Percentiles rank a stretch among this genome's conserved stretches.
phyloP scores from a whole-genome alignment of 805 yeast species.

The Metschnikowia shivogae region DNA sequence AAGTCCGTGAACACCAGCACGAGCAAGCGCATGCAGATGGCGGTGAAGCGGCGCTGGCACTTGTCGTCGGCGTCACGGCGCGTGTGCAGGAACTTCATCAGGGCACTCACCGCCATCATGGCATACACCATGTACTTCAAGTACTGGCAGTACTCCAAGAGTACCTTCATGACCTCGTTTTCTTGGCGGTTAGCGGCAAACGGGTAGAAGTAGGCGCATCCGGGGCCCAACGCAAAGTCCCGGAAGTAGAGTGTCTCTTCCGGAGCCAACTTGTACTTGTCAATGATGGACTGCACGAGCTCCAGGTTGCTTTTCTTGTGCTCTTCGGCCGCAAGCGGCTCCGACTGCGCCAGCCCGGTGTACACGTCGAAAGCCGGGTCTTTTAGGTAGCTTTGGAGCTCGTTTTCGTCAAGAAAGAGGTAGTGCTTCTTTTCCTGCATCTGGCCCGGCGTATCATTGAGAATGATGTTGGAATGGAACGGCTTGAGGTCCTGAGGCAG shows the following conservation, averaged over 20 bases:
- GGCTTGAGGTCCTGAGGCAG: slow-evolving; percentile 14
- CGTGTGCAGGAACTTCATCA: slow-evolving; percentile 13
- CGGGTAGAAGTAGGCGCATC: slow-evolving; percentile 14
- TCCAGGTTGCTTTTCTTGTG: slow-evolving; percentile 7
- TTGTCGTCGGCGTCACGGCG: slow-evolving; percentile 12
- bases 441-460: slow-evolving; percentile 9
- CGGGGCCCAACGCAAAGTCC: slow-evolving; percentile 10
- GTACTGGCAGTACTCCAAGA: slow-evolving; percentile 17
- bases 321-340: not conserved
- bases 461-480: slow-evolving; percentile 16
- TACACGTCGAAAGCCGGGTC: slow-evolving; percentile 8
- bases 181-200: slow-evolving; percentile 12
- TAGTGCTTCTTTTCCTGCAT: slow-evolving; percentile 9
- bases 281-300: slow-evolving; percentile 12
- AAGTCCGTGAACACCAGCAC: slow-evolving; percentile 19
- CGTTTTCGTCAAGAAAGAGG: slow-evolving; percentile 15
- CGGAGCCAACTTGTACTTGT: slow-evolving; percentile 12
- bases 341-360: not conserved
- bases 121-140: slow-evolving; percentile 19
- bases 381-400: slow-evolving; percentile 13
- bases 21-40: slow-evolving; percentile 18
- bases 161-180: slow-evolving; percentile 17
- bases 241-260: slow-evolving; percentile 14
- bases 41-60: slow-evolving; percentile 15
- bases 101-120: slow-evolving; percentile 17